Evolutionary conservation across 2,329 filamentous ascomycete species (phyloP), one percentile per base, ranked within the genome.

Genomic region (Neofusicoccum parvum): DNA sequence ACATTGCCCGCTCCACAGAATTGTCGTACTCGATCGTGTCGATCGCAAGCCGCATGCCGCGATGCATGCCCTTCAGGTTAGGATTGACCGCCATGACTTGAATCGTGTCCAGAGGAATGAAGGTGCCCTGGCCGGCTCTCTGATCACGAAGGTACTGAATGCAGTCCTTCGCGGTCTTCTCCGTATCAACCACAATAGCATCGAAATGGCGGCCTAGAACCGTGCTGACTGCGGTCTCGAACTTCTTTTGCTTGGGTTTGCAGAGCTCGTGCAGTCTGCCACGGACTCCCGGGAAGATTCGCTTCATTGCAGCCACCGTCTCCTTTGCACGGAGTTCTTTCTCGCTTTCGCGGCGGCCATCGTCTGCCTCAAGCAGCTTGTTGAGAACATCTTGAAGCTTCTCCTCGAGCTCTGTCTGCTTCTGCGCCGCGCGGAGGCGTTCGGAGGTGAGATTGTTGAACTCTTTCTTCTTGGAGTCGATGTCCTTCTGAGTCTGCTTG

Each of bases 241-340:
- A 99, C 77, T 97, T 98, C 80, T 96, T 97, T 80, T 97, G 92
- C 78, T 97, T 98, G 1, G 95, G 94, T 70, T 92, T 94, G 81
- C 95, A 97, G 48, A 99, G 86, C 69, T 97, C 92, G 68, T 92
- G 92, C 51, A 98, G 87, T 51, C 94, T 89, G 20, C 95, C 95
- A 70, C 92, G 92, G 50, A 99, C 94, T 3, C 70, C 65, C 1
- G 93, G 92, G 72, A 93, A 97, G 68, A 97, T 91, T 62, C 93
- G 90, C 78, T 96, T 97, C 72, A 99, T 83, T 37, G 92, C 89
- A 11, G 89, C 88, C 39, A 98, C 89, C 74, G 92, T 91, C 74
- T 97, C 94, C 72, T 92, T 92, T 73, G 90, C 88, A 66, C 88
- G 85, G 32, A 86, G 80, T 74, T 98, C 94, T 74, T 88, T 92